Evolutionary conservation across 106 monocot genomes (phyloP).

Genomic region (Amphibolis antarctica): DNA sequence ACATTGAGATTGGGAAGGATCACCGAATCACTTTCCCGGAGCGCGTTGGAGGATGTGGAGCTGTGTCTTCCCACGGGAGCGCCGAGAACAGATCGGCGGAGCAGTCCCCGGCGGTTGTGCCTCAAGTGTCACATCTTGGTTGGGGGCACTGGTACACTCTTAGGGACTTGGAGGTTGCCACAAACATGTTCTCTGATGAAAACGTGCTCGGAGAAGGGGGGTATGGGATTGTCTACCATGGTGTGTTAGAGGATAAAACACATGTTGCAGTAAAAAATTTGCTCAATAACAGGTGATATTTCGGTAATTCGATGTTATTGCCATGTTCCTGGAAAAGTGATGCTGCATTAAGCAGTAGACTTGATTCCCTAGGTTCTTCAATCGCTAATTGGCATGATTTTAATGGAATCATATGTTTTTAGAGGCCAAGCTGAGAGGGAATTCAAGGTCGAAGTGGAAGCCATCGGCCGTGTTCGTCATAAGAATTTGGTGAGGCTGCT

Average conservation of each 20-base stretch:
- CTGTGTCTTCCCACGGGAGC: conserved; percentile 23
- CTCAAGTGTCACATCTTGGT: conserved; percentile 40
- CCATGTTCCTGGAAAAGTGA: background rate
- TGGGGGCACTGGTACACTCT: conserved; percentile 66
- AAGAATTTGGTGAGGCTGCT: conserved; percentile 70
- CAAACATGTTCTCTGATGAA: conserved; percentile 22
- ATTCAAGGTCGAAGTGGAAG: conserved; percentile 82
- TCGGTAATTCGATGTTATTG: background rate
- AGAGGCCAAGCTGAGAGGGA: conserved; percentile 86
- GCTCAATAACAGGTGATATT: conserved; percentile 34
- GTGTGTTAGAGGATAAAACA: conserved; percentile 27
- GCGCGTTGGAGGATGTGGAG: conserved; percentile 11
- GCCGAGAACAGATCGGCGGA: conserved; percentile 20
- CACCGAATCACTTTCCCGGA: conserved; percentile 34
- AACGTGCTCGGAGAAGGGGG: conserved; percentile 51
- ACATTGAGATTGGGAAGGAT: conserved; percentile 32
- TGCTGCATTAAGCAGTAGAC: background rate
- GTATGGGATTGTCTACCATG: conserved; percentile 51
- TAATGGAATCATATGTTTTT: no score
- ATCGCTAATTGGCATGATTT: background rate
- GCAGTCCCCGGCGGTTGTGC: conserved; percentile 10
- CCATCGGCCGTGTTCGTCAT: conserved; percentile 71
- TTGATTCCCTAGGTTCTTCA: background rate
- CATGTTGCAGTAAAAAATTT: conserved; percentile 42
- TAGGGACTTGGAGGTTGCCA: conserved; percentile 36